Conservation (phyloP, 805 yeast genomes). For the Zygoascus bituminiphila region DNA sequence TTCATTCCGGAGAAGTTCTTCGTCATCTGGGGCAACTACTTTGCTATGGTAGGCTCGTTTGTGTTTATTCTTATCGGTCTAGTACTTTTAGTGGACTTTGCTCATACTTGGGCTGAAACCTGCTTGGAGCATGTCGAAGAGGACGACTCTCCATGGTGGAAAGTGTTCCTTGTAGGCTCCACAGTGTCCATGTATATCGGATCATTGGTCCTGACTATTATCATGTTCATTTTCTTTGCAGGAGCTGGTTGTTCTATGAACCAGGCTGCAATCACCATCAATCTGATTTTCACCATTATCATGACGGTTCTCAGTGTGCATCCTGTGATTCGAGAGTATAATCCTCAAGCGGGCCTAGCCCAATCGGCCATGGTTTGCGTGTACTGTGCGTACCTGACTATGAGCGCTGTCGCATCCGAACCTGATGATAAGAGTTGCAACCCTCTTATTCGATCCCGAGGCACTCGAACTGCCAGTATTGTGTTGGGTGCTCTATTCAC, state of each 20-base stretch:
- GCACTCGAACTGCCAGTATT: constrained; percentile 83
- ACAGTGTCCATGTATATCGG: constrained; percentile 78
- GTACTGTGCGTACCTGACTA: constrained; percentile 82
- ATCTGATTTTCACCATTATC: constrained; percentile 54
- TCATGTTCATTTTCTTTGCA: constrained; percentile 81
- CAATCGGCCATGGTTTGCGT: constrained; percentile 94
- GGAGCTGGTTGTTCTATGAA: constrained; percentile 79
- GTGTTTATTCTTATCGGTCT: constrained; percentile 84
- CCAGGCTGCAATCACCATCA: constrained; percentile 74
- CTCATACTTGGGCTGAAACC: constrained; percentile 97
- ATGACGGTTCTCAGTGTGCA: constrained; percentile 67
- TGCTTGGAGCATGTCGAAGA: constrained; percentile 86
- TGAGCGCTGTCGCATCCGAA: constrained; percentile 91
- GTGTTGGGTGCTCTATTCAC: constrained; percentile 90
- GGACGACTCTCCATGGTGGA: constrained; percentile 65
- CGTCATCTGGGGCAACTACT: constrained; percentile 82
- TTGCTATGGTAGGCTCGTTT: constrained; percentile 78
- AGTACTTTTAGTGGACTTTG: constrained; percentile 86
- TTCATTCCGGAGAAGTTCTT: constrained; percentile 81
- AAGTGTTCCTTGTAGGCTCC: constrained; percentile 72
- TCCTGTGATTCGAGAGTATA: constrained; percentile 80
- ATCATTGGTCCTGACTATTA: constrained; percentile 58
- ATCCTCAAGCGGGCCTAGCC: constrained; percentile 93
- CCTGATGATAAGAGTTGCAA: constrained; percentile 93
- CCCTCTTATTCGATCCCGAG: constrained; percentile 80